Evolutionary conservation across 306 rosid species (phyloP).

Genomic region (Hippophae rhamnoides): DNA sequence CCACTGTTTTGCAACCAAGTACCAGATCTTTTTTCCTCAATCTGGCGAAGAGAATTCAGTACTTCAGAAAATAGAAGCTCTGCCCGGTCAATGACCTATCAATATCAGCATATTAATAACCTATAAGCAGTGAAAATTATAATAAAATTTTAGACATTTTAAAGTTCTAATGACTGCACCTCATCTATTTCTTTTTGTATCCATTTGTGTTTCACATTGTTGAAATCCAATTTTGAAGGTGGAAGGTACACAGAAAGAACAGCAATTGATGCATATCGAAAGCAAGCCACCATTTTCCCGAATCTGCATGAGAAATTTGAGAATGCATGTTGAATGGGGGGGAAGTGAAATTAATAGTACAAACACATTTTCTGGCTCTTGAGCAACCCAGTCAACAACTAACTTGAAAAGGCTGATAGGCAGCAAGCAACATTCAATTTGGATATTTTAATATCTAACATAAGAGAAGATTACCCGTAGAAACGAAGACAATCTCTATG

Average conservation of each 20-base stretch:
- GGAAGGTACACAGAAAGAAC: slow-evolving; percentile 87
- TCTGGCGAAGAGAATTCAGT: slow-evolving; percentile 60
- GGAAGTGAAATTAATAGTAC: background rate
- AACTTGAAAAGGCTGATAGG: background rate
- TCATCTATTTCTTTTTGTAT: slow-evolving; percentile 63
- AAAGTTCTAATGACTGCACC: slow-evolving; percentile 38
- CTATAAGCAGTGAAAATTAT: background rate
- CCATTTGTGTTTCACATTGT: slow-evolving; percentile 64
- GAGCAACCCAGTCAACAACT: background rate
- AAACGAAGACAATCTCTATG: slow-evolving; percentile 98
- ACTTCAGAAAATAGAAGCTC: slow-evolving; percentile 77
- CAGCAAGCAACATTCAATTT: background rate
- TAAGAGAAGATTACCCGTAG: slow-evolving; percentile 52
- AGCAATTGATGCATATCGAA: slow-evolving; percentile 84
- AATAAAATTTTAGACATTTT: slow-evolving; percentile 1
- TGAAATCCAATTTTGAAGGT: slow-evolving; percentile 55
- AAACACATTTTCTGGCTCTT: too few relatives aligned
- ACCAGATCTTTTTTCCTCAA: slow-evolving; percentile 46
- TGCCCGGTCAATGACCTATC: slow-evolving; percentile 65
- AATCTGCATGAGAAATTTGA: slow-evolving; percentile 39
- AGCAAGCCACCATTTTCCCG: slow-evolving; percentile 95
- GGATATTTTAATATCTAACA: background rate
- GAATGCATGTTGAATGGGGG: too few relatives aligned
- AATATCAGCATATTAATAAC: slow-evolving; percentile 23
- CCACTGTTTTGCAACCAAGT: slow-evolving; percentile 23